Evolutionary conservation across 805 yeast genomes (phyloP).

Genomic region (Yarrowia sp.): DNA sequence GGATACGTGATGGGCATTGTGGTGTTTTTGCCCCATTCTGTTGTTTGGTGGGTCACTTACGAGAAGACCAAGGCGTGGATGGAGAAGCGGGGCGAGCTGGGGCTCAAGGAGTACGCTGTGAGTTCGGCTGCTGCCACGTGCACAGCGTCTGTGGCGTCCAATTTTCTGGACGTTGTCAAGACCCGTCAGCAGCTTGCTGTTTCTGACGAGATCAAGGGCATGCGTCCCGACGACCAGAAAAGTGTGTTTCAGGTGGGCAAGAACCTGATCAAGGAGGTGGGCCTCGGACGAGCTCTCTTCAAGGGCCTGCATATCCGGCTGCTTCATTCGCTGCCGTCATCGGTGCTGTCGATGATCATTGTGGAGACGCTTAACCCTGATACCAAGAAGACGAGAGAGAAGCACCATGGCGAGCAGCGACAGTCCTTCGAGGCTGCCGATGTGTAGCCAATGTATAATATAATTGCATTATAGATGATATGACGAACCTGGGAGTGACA

Average conservation of each 20-base stretch:
- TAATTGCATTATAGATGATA: constrained; percentile 4
- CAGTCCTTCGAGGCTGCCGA: constrained; percentile 29
- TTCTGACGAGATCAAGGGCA: constrained; percentile 50
- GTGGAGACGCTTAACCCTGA: constrained; percentile 54
- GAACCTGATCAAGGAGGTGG: constrained; percentile 52
- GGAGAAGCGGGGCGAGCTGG: constrained; percentile 39
- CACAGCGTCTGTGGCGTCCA: constrained; percentile 50
- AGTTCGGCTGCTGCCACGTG: constrained; percentile 52
- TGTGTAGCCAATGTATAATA: constrained; percentile 7
- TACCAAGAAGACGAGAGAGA: constrained; percentile 19
- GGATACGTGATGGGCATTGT: constrained; percentile 44
- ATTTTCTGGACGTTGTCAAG: constrained; percentile 54
- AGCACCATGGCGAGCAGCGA: constrained; percentile 23
- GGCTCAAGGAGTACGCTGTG: constrained; percentile 46
- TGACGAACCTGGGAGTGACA: too few species aligned
- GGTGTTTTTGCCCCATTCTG: constrained; percentile 44
- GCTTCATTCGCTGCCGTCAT: constrained; percentile 52
- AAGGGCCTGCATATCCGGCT: constrained; percentile 52
- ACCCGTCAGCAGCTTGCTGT: constrained; percentile 56
- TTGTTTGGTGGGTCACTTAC: constrained; percentile 46
- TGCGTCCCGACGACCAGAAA: constrained; percentile 52
- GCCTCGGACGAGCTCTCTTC: constrained; percentile 49
- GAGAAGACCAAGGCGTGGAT: constrained; percentile 39
- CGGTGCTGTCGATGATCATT: constrained; percentile 53
- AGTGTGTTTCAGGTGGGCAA: constrained; percentile 50